A percentile compares a stretch with the other conserved stretches of the same genome.
phyloP scores from a whole-genome alignment of 2,329 filamentous ascomycete genomes.

The Penicillium sp. region DNA sequence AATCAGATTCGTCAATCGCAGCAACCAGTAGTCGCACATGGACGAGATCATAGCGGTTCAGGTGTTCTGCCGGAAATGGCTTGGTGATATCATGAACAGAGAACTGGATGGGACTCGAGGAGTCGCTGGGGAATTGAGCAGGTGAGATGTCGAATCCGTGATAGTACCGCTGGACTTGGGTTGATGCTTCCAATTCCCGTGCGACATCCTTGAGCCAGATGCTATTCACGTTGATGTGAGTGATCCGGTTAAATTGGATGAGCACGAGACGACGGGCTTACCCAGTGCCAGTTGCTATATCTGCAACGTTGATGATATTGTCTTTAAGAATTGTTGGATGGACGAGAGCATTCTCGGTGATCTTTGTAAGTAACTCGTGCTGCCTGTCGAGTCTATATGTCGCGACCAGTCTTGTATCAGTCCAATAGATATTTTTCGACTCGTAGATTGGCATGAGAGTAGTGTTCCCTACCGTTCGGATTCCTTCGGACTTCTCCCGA shows the following conservation, averaged over 20 bases:
- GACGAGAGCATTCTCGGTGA: not conserved
- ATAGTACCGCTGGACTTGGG: not conserved
- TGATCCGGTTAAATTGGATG: no score
- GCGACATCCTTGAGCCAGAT: constrained; percentile 1
- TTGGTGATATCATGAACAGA: not conserved
- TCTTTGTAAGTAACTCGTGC: not conserved
- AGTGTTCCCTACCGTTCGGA: not conserved
- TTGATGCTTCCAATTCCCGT: not conserved
- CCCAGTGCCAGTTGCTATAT: not conserved
- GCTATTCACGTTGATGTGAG: not conserved
- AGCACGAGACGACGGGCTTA: not conserved
- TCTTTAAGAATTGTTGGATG: not conserved
- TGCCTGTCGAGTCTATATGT: not conserved
- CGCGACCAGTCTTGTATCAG: not conserved
- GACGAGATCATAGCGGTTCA: not conserved
- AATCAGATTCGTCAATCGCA: not conserved
- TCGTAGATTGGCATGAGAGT: no score
- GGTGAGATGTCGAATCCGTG: not conserved
- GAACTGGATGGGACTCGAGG: not conserved
- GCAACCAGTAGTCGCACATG: not conserved
- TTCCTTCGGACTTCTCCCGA: not conserved
- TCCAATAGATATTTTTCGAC: not conserved
- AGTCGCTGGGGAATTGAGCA: not conserved
- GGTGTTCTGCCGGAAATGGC: not conserved
- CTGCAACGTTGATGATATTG: not conserved